Evolutionary conservation across 2,329 filamentous ascomycete genomes (phyloP).

Genomic region (Trichoderma lentiforme): DNA sequence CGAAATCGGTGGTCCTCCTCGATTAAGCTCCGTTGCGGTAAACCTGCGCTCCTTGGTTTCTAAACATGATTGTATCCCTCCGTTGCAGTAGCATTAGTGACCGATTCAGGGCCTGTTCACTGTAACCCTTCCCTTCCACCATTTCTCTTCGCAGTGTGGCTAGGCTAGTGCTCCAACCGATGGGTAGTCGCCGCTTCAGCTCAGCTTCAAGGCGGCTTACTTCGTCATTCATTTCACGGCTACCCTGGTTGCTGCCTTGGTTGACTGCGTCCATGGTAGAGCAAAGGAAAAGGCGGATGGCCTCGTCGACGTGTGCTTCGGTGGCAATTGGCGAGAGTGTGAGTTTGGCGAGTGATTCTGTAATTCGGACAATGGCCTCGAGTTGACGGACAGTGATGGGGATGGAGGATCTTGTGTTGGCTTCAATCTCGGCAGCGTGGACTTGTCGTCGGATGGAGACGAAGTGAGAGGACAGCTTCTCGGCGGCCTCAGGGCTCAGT

Average conservation of each 20-base stretch:
- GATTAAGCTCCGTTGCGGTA: conserved; percentile 66
- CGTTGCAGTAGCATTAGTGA: conserved; percentile 83
- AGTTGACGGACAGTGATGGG: conserved; percentile 97
- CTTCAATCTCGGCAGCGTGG: conserved; percentile 83
- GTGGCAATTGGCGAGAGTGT: conserved; percentile 81
- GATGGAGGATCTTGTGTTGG: conserved; percentile 87
- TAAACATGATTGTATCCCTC: conserved; percentile 79
- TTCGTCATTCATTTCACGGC: conserved; percentile 87
- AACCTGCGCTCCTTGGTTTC: conserved; percentile 72
- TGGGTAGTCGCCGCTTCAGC: conserved; percentile 79
- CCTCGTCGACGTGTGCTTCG: conserved; percentile 92
- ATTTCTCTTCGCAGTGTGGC: conserved; percentile 85
- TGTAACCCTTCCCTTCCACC: conserved; percentile 87
- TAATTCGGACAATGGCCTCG: conserved; percentile 95
- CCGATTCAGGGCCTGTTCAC: conserved; percentile 78
- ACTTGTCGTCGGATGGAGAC: conserved; percentile 94
- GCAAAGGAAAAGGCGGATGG: conserved; percentile 92
- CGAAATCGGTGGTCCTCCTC: background rate
- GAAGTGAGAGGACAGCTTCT: conserved; percentile 96
- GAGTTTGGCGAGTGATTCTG: conserved; percentile 90
- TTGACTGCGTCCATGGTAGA: conserved; percentile 98
- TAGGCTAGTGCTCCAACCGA: conserved; percentile 92
- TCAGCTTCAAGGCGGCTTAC: conserved; percentile 84
- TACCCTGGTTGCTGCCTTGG: conserved; percentile 78
- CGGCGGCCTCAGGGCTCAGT: conserved; percentile 83